Evolutionary conservation across 192 early-diverging fungal genomes (phyloP), one percentile per base, ranked within the genome.

Genomic region (Backusella luteola): DNA sequence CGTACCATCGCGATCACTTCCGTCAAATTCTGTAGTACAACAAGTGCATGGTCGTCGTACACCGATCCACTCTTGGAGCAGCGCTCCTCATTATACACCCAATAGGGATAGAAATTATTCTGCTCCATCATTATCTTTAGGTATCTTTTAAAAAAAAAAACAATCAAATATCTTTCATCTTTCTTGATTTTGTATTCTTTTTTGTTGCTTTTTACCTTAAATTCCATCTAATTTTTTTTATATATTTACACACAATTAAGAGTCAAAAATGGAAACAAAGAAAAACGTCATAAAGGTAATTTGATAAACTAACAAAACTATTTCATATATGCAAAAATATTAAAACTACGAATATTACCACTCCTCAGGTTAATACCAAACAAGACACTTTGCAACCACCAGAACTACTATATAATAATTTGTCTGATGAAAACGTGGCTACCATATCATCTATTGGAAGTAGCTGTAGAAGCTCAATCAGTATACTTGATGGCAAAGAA

Each of bases 361-460:
- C 6, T 26, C 2, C 3, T 26, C 23, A 63, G 56, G 23, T 29
- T 23, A 14, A 26, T 63, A 3, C 11, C 56, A 63, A 63, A 63
- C 12, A 29, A 29, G 56, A 29, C 26, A 63, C 56, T 6, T 29
- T n/a, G 23, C 15, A 49, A 49, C 11, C 56, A 63, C 3, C 56
- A 63, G 53, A 21, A 26, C 11, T 12, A 11, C 9, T 63, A 29
- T 12, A 63, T 26, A 12, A 63, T 29, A 11, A 29, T 63, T 29
- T 5, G 23, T 11, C 12, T 63, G 56, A 63, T 12, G 11, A 8
- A 29, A 63, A 63, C 8, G 8, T 29, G 19, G n/a, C 8, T 39
- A 41, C 67, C 17, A 69, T 69, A 23, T 69, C 67, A 38, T 69
- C 36, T 35, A 69, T 69, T 69, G 67, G 67, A 38, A 38, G 35